phyloP scores from a whole-genome alignment of 371 early-diverging fungal species.

The Apophysomyces elegans region DNA sequence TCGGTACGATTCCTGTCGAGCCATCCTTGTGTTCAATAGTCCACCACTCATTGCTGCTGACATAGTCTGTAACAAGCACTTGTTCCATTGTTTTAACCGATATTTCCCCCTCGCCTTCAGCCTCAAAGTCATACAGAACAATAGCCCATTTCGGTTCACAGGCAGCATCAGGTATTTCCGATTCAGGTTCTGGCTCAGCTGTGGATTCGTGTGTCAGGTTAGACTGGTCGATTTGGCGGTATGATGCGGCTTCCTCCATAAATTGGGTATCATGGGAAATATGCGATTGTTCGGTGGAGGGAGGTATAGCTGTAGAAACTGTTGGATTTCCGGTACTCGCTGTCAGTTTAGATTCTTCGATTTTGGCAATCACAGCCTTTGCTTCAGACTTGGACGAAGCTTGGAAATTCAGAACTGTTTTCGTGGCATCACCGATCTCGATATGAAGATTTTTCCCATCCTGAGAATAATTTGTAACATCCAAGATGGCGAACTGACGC shows the following conservation, averaged over 20 bases:
- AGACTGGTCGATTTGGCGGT: background rate
- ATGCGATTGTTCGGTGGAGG: slow-evolving; percentile 16
- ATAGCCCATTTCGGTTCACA: slow-evolving; percentile 67
- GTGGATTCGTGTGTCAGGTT: slow-evolving; percentile 22
- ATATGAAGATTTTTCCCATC: slow-evolving; percentile 70
- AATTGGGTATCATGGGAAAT: background rate
- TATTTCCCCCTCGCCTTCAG: slow-evolving; percentile 78
- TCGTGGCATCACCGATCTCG: slow-evolving; percentile 58
- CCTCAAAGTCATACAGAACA: slow-evolving; percentile 78
- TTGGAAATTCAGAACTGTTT: slow-evolving; percentile 67
- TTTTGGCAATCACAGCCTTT: slow-evolving; percentile 66
- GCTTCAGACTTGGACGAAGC: slow-evolving; percentile 72
- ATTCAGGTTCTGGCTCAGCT: slow-evolving; percentile 33
- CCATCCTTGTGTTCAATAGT: slow-evolving; percentile 52
- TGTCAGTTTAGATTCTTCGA: slow-evolving; percentile 60
- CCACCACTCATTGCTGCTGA: slow-evolving; percentile 83
- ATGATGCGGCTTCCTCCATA: background rate
- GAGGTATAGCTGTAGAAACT: slow-evolving; percentile 16
- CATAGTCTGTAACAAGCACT: slow-evolving; percentile 75
- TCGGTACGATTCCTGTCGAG: slow-evolving; percentile 60
- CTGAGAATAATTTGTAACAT: slow-evolving; percentile 59
- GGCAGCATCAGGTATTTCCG: slow-evolving; percentile 23
- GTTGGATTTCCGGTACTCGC: slow-evolving; percentile 41
- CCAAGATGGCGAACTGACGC: slow-evolving; percentile 65
- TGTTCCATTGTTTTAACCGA: slow-evolving; percentile 75